Evolutionary conservation across 2,329 filamentous ascomycete species (phyloP).

Genomic region (Aspergillus sp.): DNA sequence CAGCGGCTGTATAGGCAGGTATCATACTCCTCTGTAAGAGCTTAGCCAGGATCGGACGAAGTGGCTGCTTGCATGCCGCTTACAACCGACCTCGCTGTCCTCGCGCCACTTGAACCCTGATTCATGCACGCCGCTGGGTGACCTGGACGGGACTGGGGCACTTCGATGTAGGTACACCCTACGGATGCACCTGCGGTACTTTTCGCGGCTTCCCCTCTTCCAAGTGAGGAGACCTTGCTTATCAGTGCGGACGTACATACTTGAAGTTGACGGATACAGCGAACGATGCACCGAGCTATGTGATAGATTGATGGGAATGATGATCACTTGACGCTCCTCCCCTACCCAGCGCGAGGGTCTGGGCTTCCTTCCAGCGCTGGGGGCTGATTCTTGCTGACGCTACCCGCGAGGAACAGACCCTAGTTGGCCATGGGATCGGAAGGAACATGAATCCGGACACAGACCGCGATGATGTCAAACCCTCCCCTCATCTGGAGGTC

Average conservation of each 20-base stretch:
- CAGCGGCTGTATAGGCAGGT: neutral
- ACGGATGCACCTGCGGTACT: neutral
- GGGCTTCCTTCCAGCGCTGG: neutral
- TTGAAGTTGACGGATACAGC: neutral
- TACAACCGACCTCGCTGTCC: conserved; percentile 5
- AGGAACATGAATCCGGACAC: neutral
- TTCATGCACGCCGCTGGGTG: neutral
- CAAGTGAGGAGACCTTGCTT: neutral
- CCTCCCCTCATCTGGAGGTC: neutral
- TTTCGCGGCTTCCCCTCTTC: neutral
- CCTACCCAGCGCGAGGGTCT: neutral
- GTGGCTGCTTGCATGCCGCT: conserved; percentile 4
- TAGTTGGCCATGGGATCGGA: neutral
- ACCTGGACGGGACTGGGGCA: neutral
- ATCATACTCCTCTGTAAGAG: neutral
- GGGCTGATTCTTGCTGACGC: too few relatives aligned
- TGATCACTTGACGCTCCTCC: neutral
- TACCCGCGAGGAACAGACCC: too few relatives aligned
- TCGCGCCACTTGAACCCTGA: conserved; percentile 1
- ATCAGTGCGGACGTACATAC: neutral
- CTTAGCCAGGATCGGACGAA: conserved; percentile 3
- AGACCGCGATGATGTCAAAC: neutral
- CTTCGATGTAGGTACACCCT: neutral
- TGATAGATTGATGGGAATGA: neutral
- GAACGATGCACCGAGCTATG: neutral